phyloP scores from a whole-genome alignment of 139 green algal species.

The Chloropicon primus region DNA sequence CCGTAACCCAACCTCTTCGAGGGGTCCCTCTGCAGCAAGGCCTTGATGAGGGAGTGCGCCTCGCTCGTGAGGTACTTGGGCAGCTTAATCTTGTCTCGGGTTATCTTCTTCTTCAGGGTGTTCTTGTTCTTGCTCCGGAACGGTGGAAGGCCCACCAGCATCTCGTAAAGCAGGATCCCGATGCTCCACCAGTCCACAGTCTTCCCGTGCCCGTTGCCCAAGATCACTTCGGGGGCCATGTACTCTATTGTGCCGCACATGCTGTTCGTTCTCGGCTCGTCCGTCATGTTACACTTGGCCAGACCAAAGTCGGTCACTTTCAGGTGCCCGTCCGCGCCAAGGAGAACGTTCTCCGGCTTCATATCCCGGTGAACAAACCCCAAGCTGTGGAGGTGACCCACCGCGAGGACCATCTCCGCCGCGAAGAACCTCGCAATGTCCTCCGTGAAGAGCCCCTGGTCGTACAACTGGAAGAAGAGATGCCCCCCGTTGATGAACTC shows the following conservation, averaged over 20 bases:
- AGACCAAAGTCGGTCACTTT: slow-evolving; percentile 70
- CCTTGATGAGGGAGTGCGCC: slow-evolving; percentile 39
- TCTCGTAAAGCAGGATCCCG: slow-evolving; percentile 93
- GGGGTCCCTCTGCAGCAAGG: slow-evolving; percentile 68
- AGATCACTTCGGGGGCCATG: slow-evolving; percentile 77
- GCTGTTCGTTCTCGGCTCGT: slow-evolving; percentile 58
- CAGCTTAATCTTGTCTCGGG: slow-evolving; percentile 60
- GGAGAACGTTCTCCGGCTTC: slow-evolving; percentile 76
- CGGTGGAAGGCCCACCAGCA: slow-evolving; percentile 82
- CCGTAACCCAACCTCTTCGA: slow-evolving; percentile 67
- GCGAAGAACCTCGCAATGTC: slow-evolving; percentile 76
- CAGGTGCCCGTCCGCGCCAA: slow-evolving; percentile 87
- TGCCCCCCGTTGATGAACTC: slow-evolving; percentile 98
- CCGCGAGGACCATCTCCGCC: slow-evolving; percentile 84
- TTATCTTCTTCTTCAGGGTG: slow-evolving; percentile 78
- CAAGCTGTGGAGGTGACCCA: slow-evolving; percentile 77
- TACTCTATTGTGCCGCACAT: slow-evolving; percentile 94
- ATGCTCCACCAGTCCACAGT: slow-evolving; percentile 93
- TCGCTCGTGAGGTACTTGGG: slow-evolving; percentile 38
- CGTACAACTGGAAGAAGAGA: slow-evolving; percentile 95
- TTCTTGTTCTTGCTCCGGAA: slow-evolving; percentile 72
- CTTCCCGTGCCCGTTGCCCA: slow-evolving; percentile 66
- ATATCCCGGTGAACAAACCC: slow-evolving; percentile 22
- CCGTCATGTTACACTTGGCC: slow-evolving; percentile 66
- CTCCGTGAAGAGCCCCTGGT: slow-evolving; percentile 68